Conservation (phyloP, 2,329 filamentous ascomycete genomes). For the Coniochaeta sp. region DNA sequence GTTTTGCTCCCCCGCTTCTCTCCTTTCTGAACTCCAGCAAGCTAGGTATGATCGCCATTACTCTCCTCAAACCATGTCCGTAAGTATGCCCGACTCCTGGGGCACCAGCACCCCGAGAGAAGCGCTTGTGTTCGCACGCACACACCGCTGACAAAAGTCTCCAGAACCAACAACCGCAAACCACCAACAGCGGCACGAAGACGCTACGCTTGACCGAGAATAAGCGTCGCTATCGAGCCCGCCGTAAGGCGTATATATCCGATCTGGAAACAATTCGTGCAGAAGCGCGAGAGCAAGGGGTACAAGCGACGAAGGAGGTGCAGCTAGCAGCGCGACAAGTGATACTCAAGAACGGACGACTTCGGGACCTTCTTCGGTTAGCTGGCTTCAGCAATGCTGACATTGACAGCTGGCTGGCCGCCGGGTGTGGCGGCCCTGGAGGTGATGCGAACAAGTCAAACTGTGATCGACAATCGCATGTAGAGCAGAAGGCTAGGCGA, state of each 20-base stretch:
- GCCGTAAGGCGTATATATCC: slow-evolving; percentile 11
- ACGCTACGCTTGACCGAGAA: slow-evolving; percentile 10
- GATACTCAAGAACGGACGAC: slow-evolving; percentile 6
- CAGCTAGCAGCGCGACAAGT: slow-evolving; percentile 10
- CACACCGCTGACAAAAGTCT: too few relatives aligned
- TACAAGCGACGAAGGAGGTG: slow-evolving; percentile 10
- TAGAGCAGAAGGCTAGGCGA: too few relatives aligned
- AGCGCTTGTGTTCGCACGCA: too few relatives aligned
- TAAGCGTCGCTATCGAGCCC: slow-evolving; percentile 11
- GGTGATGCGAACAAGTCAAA: too few relatives aligned
- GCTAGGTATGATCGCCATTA: too few relatives aligned
- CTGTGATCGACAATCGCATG: too few relatives aligned
- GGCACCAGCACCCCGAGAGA: too few relatives aligned
- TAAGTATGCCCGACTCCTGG: too few relatives aligned
- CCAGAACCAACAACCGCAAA: slow-evolving; percentile 4
- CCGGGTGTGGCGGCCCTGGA: too few relatives aligned
- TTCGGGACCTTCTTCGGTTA: slow-evolving; percentile 8
- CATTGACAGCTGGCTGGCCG: slow-evolving; percentile 6
- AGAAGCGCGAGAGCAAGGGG: slow-evolving; percentile 7
- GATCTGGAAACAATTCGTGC: slow-evolving; percentile 9
- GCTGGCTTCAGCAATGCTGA: slow-evolving; percentile 7
- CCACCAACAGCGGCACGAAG: slow-evolving; percentile 4
- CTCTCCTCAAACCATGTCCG: too few relatives aligned
- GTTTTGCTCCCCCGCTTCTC: too few relatives aligned
- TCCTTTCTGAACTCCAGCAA: too few relatives aligned